A percentile compares a stretch with the other conserved stretches of the same genome.
Conservation (phyloP, 208 protist species). For the Wallacemonas collosoma region DNA sequence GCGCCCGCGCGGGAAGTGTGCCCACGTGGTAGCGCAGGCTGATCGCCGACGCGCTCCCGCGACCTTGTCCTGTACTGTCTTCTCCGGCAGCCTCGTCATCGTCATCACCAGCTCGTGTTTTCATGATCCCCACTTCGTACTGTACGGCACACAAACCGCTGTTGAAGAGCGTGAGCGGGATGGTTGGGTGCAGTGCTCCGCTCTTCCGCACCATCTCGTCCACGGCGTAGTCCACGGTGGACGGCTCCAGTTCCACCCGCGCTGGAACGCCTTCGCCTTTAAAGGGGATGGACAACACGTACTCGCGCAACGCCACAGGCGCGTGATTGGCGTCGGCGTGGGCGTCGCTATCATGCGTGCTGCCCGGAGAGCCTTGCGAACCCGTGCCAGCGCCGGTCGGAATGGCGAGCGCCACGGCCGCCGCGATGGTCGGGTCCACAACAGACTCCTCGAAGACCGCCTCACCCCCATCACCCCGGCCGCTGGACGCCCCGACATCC, state of each 20-base stretch:
- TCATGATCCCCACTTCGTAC: constrained; percentile 72
- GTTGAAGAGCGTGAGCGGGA: constrained; percentile 86
- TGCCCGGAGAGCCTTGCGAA: not conserved
- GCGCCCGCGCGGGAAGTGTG: constrained; percentile 80
- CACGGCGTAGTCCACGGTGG: constrained; percentile 53
- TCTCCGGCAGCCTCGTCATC: not conserved
- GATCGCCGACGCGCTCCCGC: constrained; percentile 18
- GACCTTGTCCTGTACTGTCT: too few species aligned
- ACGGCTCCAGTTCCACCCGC: constrained; percentile 80
- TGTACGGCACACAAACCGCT: constrained; percentile 73
- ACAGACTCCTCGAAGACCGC: constrained; percentile 5
- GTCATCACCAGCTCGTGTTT: constrained; percentile 6
- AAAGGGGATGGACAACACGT: constrained; percentile 39
- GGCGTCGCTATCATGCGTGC: not conserved
- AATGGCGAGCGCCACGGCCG: constrained; percentile 10
- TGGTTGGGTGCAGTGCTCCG: constrained; percentile 46
- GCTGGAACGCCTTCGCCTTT: constrained; percentile 71
- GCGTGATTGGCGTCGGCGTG: not conserved
- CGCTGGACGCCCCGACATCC: constrained; percentile 8
- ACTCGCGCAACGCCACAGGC: constrained; percentile 19
- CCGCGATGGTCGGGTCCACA: constrained; percentile 1
- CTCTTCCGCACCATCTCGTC: constrained; percentile 43
- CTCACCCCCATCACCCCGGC: constrained; percentile 1
- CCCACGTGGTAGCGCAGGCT: constrained; percentile 60
- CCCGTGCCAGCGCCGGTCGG: not conserved